phyloP scores from a whole-genome alignment of 2,329 filamentous ascomycete species.

The Colletotrichum sidae region DNA sequence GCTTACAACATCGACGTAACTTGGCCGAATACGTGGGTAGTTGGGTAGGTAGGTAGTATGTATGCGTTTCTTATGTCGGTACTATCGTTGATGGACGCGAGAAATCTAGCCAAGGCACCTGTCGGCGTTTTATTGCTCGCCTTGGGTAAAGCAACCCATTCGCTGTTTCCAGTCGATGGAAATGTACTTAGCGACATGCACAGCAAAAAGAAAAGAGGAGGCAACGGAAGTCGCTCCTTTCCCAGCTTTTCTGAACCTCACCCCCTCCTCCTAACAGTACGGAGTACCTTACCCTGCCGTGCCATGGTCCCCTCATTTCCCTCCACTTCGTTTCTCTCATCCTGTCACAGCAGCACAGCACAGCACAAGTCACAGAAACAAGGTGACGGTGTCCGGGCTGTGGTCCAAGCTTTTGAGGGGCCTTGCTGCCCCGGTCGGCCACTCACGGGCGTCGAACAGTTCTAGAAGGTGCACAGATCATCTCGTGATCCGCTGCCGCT shows the following conservation, averaged over 20 bases:
- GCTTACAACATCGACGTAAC: too few relatives aligned
- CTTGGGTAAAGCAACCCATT: neutral
- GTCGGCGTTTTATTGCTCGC: too few relatives aligned
- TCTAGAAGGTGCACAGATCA: slow-evolving; percentile 41
- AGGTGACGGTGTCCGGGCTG: slow-evolving; percentile 14
- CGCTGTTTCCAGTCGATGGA: slow-evolving; percentile 34
- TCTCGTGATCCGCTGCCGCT: slow-evolving; percentile 8
- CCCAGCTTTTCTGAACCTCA: neutral
- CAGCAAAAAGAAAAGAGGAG: slow-evolving; percentile 12
- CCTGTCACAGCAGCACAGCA: neutral
- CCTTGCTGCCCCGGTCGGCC: slow-evolving; percentile 32
- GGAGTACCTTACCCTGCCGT: neutral
- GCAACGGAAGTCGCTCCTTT: slow-evolving; percentile 20
- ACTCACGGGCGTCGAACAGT: slow-evolving; percentile 39
- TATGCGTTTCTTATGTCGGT: too few relatives aligned
- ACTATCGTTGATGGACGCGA: too few relatives aligned
- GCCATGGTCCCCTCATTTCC: neutral
- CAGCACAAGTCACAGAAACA: slow-evolving; percentile 5
- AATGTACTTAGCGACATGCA: neutral
- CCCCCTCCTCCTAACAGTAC: neutral
- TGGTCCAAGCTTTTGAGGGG: slow-evolving; percentile 36
- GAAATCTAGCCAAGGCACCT: too few relatives aligned
- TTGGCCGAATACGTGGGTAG: too few relatives aligned
- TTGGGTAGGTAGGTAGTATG: too few relatives aligned
- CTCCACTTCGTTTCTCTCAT: neutral